Percentiles rank a stretch among this genome's conserved stretches.
Evolutionary conservation across 495 filamentous ascomycete genomes (phyloP).

Genomic region (Aspergillus panamensis): DNA sequence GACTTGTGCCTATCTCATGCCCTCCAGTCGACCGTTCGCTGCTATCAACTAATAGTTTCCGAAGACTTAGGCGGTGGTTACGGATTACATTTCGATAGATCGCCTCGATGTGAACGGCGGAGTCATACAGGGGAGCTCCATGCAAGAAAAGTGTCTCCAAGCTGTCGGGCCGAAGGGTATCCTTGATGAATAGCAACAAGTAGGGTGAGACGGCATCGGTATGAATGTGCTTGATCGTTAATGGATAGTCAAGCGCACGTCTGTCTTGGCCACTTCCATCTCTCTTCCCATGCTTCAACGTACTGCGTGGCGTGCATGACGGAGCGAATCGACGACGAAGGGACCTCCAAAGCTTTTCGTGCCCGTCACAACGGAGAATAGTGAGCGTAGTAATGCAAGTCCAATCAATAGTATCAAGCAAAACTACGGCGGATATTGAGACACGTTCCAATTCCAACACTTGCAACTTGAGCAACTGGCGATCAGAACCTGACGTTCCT

Average conservation of each 20-base stretch:
- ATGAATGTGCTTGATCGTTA: conserved; percentile 77
- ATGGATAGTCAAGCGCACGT: conserved; percentile 52
- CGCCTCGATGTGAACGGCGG: conserved; percentile 62
- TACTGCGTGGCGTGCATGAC: conserved; percentile 20
- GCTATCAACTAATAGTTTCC: conserved; percentile 75
- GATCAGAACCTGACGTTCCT: conserved; percentile 10
- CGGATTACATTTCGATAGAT: conserved; percentile 74
- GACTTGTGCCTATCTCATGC: conserved; percentile 30
- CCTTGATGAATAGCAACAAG: conserved; percentile 79
- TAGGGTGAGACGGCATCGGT: conserved; percentile 75
- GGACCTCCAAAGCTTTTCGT: conserved; percentile 78
- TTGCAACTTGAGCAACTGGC: conserved; percentile 58
- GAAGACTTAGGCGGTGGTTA: conserved; percentile 68
- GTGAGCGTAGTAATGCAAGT: conserved; percentile 72
- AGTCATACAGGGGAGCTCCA: conserved; percentile 57
- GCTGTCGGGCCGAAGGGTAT: conserved; percentile 79
- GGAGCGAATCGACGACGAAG: conserved; percentile 72
- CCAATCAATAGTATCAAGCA: conserved; percentile 77
- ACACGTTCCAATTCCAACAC: conserved; percentile 83
- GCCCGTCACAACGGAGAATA: conserved; percentile 71
- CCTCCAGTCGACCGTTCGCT: conserved; percentile 47
- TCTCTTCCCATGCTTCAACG: conserved; percentile 23
- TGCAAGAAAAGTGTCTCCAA: conserved; percentile 83
- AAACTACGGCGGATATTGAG: conserved; percentile 62
- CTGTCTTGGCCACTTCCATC: conserved; percentile 18